Evolutionary conservation across 345 rosid genomes (phyloP).

Genomic region (Euphorbia pulcherrima): DNA sequence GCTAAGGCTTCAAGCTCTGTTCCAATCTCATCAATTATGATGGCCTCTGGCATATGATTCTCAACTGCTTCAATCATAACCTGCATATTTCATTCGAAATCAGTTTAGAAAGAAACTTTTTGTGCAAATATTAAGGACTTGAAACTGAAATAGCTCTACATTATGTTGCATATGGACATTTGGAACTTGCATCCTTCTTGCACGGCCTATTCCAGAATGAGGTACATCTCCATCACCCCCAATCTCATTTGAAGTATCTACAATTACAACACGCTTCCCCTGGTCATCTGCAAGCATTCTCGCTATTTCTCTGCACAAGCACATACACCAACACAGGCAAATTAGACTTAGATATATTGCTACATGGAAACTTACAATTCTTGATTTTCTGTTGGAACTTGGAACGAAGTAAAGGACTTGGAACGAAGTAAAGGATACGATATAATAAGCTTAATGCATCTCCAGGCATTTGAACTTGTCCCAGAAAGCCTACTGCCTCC

Average conservation of each 20-base stretch:
- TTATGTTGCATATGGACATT: constrained; percentile 86
- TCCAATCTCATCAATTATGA: constrained; percentile 92
- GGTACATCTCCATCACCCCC: constrained; percentile 98
- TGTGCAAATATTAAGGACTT: background rate
- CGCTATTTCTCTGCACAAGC: constrained; percentile 62
- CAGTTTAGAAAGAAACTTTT: background rate
- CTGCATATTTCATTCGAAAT: constrained; percentile 33
- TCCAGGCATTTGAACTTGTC: too few species aligned
- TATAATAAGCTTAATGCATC: background rate
- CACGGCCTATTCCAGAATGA: constrained; percentile 83
- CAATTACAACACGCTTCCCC: constrained; percentile 78
- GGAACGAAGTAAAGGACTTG: background rate
- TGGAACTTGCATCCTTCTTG: constrained; percentile 99
- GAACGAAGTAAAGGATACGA: background rate
- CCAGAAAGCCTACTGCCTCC: too few species aligned
- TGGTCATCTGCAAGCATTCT: constrained; percentile 93
- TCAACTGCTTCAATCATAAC: constrained; percentile 99
- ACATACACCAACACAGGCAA: background rate
- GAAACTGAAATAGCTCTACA: constrained; percentile 38
- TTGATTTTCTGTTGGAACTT: background rate
- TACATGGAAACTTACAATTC: background rate
- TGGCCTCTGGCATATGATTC: constrained; percentile 95
- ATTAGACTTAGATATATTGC: constrained; percentile 10
- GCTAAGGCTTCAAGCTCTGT: constrained; percentile 97
- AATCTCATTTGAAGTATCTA: constrained; percentile 87